Conservation (phyloP, 2,329 filamentous ascomycete species). For the Xenoacremonium recifei region DNA sequence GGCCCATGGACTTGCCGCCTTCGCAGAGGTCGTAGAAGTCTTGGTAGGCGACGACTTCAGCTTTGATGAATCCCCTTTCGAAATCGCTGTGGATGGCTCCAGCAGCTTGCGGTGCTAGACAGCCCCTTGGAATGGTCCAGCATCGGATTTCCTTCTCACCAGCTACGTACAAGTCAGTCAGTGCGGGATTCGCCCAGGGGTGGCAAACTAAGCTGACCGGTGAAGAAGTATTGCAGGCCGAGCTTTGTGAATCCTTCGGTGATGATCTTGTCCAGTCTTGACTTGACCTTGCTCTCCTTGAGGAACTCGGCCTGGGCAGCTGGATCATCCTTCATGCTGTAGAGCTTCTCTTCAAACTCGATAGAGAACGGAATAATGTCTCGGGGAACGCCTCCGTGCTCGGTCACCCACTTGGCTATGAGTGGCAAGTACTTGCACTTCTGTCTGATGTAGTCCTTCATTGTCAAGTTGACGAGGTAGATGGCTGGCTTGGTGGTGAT, state of each 20-base stretch:
- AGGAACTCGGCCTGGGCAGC: slow-evolving; percentile 33
- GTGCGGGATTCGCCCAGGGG: background rate
- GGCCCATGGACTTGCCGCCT: slow-evolving; percentile 42
- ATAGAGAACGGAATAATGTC: slow-evolving; percentile 45
- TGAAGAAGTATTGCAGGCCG: slow-evolving; percentile 45
- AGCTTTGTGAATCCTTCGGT: slow-evolving; percentile 44
- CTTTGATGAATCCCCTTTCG: slow-evolving; percentile 45
- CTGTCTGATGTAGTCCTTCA: slow-evolving; percentile 46
- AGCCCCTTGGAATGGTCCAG: slow-evolving; percentile 40
- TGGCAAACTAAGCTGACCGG: slow-evolving; percentile 23
- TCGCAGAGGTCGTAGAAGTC: slow-evolving; percentile 44
- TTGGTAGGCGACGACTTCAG: slow-evolving; percentile 44
- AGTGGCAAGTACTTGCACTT: slow-evolving; percentile 44
- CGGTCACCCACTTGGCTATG: slow-evolving; percentile 45
- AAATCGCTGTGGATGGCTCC: slow-evolving; percentile 42
- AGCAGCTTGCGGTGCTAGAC: slow-evolving; percentile 39
- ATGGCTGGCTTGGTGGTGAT: slow-evolving; percentile 46
- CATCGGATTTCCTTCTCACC: slow-evolving; percentile 46
- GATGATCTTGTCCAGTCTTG: slow-evolving; percentile 40
- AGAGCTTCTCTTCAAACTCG: slow-evolving; percentile 44
- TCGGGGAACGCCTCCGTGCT: slow-evolving; percentile 38
- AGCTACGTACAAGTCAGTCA: slow-evolving; percentile 22
- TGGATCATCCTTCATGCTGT: slow-evolving; percentile 37
- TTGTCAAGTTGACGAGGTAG: slow-evolving; percentile 45
- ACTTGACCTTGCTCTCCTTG: slow-evolving; percentile 41